Base-by-base conservation (phyloP, 257 asterid species). In the Forsythia suspensa region DNA sequence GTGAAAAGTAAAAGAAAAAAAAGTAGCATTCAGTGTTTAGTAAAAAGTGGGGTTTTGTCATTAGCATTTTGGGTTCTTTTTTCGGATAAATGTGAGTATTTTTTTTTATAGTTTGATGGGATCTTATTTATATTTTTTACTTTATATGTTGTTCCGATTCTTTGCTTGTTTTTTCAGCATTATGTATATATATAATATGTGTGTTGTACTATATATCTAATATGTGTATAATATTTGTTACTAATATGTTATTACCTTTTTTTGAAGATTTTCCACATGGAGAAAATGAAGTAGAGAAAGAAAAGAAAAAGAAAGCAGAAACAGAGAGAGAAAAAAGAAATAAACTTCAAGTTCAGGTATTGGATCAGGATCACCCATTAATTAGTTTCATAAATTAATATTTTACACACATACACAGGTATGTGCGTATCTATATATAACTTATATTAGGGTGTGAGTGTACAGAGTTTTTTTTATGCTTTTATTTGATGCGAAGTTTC, bases 51-150 rank as follows among this genome's bases (percentile, higher is more conserved):
- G 39, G 39, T 8, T 63, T 63, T 29, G 38, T 34, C 40, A 24
- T 63, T 29, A 44, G 77, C 34, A 44, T 12, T 77, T 40, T 76
- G 48, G 82, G 74, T 86, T 80, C 88, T 52, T 82, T 82, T 20
- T 82, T 79, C 82, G 87, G 81, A 85, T 78, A 84, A 63, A 43
- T 81, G 86, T 80, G 59, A 83, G 83, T 82, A 73, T 79, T 88
- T 81, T 61, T 61, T 69, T 20, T 61, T 55, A 16, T 52, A 52
- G 59, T 78, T 76, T 39, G 12, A 12, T 77, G 42, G n/a, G 40
- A 29, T 71, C 57, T 74, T 37, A 6, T 12, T 65, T 24, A 40
- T 12, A 16, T 75, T n/a, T 8, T 59, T 39, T 5, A 48, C 52
- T 24, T 36, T 51, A 71, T 42, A 20, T 34, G n/a, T 57, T 77